A percentile compares a stretch with the other conserved stretches of the same genome.
Evolutionary conservation across 2,329 filamentous ascomycete species (phyloP).

Genomic region (Periconia sp.): DNA sequence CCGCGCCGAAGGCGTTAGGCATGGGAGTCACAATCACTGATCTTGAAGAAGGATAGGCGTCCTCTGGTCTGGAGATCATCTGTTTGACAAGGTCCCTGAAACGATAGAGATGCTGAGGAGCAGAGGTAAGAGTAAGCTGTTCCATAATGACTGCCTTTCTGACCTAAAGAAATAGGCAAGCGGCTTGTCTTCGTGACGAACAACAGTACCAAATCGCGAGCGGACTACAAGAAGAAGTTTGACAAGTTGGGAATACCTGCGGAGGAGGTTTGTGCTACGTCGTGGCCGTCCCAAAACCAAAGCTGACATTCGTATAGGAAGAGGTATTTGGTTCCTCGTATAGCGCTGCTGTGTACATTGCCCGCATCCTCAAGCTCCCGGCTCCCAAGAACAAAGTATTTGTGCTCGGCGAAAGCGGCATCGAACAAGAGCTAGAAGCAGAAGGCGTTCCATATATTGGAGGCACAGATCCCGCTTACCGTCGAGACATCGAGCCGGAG

Average conservation of each 20-base stretch:
- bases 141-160: background rate
- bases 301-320: slow-evolving; percentile 58
- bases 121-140: slow-evolving; percentile 69
- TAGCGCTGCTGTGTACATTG: slow-evolving; percentile 94
- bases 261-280: slow-evolving; percentile 58
- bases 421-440: slow-evolving; percentile 83
- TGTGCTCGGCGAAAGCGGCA: slow-evolving; percentile 87
- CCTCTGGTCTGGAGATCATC: slow-evolving; percentile 91
- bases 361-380: slow-evolving; percentile 83
- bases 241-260: slow-evolving; percentile 79
- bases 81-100: slow-evolving; percentile 85
- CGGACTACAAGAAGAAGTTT: slow-evolving; percentile 93
- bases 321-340: slow-evolving; percentile 97
- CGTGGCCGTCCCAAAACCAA: background rate
- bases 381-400: slow-evolving; percentile 89
- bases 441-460: slow-evolving; percentile 83
- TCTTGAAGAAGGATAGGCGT: slow-evolving; percentile 71
- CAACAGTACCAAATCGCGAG: slow-evolving; percentile 95
- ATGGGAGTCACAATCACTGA: slow-evolving; percentile 33
- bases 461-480: slow-evolving; percentile 79
- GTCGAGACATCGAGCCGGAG: slow-evolving; percentile 77
- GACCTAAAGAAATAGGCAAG: slow-evolving; percentile 67
- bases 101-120: slow-evolving; percentile 82
- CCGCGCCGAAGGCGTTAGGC: too few species aligned
- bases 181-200: slow-evolving; percentile 96